Percentiles rank a stretch among this genome's conserved stretches.
Conservation (phyloP, 306 rosid genomes). For the Cucumis hystrix region DNA sequence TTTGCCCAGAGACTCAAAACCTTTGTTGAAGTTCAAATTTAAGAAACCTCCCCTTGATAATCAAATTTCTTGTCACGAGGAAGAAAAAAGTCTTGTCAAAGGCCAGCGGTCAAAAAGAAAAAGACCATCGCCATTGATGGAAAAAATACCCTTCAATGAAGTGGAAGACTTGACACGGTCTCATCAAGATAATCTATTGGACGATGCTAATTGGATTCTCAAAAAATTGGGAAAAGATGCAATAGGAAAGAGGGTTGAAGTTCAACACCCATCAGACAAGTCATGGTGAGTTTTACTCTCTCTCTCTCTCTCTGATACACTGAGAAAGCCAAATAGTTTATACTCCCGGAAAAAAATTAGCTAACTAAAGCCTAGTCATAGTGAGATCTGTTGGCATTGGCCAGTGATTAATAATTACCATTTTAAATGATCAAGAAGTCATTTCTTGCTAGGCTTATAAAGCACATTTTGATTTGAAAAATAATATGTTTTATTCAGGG, state of each 20-base stretch:
- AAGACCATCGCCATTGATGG: constrained; percentile 64
- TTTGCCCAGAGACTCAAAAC: constrained; percentile 65
- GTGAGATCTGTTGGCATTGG: not conserved
- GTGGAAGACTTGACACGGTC: constrained; percentile 32
- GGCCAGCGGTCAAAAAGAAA: constrained; percentile 96
- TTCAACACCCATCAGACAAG: constrained; percentile 69
- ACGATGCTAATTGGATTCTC: constrained; percentile 92
- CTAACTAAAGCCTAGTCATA: not conserved
- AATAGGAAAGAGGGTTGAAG: constrained; percentile 94
- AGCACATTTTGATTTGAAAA: not conserved
- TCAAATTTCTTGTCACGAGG: constrained; percentile 60
- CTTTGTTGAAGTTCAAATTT: constrained; percentile 64
- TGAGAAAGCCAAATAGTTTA: not conserved
- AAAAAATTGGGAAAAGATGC: constrained; percentile 93
- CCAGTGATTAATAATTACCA: not conserved
- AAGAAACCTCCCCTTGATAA: constrained; percentile 58
- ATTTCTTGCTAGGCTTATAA: not conserved
- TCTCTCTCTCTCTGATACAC: not conserved
- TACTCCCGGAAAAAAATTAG: not conserved
- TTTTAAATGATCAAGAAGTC: not conserved
- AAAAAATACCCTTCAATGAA: constrained; percentile 37
- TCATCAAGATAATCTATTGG: constrained; percentile 42
- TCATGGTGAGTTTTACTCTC: constrained; percentile 49
- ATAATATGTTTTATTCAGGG: not conserved
- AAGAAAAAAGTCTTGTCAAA: constrained; percentile 62